phyloP scores from a whole-genome alignment of 2,329 filamentous ascomycete species.

The Microcyclospora pomicola region DNA sequence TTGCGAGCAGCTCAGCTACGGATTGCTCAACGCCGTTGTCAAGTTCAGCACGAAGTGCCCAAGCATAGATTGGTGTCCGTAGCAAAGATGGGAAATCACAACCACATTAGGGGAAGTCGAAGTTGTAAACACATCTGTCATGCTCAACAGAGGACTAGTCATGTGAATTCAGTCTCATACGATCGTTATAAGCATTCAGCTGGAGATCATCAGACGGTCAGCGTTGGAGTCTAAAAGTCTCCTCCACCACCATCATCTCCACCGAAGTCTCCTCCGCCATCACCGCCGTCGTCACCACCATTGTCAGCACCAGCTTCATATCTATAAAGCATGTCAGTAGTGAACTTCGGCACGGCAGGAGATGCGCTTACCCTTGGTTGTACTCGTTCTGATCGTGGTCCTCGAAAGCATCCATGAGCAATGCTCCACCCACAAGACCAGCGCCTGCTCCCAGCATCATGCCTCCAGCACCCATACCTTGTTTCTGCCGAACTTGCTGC shows the following conservation, averaged over 20 bases:
- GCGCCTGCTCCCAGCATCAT: conserved; percentile 68
- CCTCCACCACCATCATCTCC: conserved; percentile 8
- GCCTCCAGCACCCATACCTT: conserved; percentile 55
- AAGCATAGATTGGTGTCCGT: no score
- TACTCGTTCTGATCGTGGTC: conserved; percentile 42
- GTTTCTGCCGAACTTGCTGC: conserved; percentile 30
- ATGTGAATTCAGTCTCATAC: no score
- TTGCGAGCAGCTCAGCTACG: no score
- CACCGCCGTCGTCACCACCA: conserved; percentile 7
- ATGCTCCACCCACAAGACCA: conserved; percentile 62
- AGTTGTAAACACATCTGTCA: no score
- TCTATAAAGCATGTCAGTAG: conserved; percentile 3
- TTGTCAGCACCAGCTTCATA: conserved; percentile 15
- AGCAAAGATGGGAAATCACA: no score
- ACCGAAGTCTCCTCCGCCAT: neutral
- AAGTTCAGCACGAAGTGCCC: no score
- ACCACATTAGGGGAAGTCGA: no score
- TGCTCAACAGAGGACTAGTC: no score
- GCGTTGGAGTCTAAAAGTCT: neutral
- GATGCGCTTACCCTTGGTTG: conserved; percentile 30
- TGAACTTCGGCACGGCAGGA: neutral
- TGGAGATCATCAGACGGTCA: no score
- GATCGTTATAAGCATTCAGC: no score
- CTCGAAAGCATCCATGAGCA: conserved; percentile 49
- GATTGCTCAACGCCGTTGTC: no score